These are phyloP conservation scores for Rhodotorula sp. DNA, from an alignment of 1,284 basidiomycete genomes.

Conservation along the genomic window DNA sequence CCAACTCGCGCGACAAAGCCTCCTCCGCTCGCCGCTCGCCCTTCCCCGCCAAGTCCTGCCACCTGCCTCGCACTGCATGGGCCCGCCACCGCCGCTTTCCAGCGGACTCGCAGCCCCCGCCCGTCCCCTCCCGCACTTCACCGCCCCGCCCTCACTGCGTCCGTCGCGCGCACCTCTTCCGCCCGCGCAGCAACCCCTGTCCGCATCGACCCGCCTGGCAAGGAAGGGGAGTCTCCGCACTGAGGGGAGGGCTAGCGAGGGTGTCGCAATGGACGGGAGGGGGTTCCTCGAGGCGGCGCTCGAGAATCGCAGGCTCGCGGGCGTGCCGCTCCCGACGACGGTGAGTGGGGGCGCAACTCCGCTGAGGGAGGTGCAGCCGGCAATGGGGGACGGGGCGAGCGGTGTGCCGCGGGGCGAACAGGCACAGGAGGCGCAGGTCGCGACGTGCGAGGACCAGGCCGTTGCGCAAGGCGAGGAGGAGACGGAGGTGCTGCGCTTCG, in stretches of 20 bases:
- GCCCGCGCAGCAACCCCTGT: too few relatives aligned
- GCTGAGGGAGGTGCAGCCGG: neutral
- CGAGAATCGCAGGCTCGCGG: constrained; percentile 11
- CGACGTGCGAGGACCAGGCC: neutral
- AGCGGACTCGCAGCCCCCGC: too few relatives aligned
- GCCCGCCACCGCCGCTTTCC: neutral
- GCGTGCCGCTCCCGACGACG: neutral
- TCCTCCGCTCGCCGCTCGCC: too few relatives aligned
- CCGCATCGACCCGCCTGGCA: neutral
- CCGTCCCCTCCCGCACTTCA: constrained; percentile 4
- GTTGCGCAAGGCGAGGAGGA: neutral
- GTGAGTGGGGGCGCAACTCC: neutral
- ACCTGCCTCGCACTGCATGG: neutral
- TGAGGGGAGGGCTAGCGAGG: neutral
- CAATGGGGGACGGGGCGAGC: neutral
- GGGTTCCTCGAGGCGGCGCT: constrained; percentile 19
- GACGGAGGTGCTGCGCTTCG: neutral
- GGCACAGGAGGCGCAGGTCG: neutral
- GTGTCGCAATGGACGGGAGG: neutral
- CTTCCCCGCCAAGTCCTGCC: too few relatives aligned
- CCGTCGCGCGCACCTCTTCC: neutral
- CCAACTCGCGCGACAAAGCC: neutral
- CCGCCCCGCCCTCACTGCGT: neutral
- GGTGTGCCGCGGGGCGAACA: neutral
- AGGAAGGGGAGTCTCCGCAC: neutral